phyloP scores from a whole-genome alignment of 164 flowering plant genomes.

The Chloranthus sessilifolius region DNA sequence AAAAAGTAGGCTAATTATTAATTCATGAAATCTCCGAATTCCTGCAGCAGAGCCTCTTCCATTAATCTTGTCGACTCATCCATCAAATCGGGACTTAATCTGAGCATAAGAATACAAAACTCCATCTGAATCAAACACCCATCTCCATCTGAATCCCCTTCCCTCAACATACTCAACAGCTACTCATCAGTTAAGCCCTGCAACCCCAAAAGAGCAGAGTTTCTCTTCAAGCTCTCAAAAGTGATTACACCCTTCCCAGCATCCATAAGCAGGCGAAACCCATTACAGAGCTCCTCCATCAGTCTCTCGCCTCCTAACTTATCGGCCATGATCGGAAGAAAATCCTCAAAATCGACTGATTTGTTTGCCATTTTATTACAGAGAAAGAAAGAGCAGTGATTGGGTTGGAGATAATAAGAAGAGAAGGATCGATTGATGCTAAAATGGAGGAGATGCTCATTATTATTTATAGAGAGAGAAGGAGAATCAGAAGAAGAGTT shows the following conservation, averaged over 20 bases:
- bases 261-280: conserved; percentile 31
- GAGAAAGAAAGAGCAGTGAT: too few relatives aligned
- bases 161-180: conserved; percentile 29
- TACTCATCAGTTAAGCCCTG: conserved; percentile 26
- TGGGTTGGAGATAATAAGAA: too few relatives aligned
- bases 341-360: conserved; percentile 21
- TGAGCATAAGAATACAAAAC: conserved; percentile 54
- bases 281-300: conserved; percentile 30
- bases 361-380: conserved; percentile 7
- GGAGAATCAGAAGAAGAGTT: not conserved
- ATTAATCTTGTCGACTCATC: conserved; percentile 18
- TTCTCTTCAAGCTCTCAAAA: conserved; percentile 29
- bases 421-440: too few relatives aligned
- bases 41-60: conserved; percentile 12
- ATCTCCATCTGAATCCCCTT: conserved; percentile 53
- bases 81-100: conserved; percentile 46
- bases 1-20: not conserved
- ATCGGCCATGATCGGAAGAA: conserved; percentile 24
- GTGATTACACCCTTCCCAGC: conserved; percentile 22
- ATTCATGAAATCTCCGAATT: conserved; percentile 7
- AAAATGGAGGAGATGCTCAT: too few relatives aligned
- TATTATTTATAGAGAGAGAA: not conserved
- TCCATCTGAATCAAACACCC: conserved; percentile 42
- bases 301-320: conserved; percentile 29
- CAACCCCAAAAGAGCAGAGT: conserved; percentile 20